Base-by-base conservation (phyloP, 192 early-diverging fungal species). In the Geosiphon pyriformis region DNA sequence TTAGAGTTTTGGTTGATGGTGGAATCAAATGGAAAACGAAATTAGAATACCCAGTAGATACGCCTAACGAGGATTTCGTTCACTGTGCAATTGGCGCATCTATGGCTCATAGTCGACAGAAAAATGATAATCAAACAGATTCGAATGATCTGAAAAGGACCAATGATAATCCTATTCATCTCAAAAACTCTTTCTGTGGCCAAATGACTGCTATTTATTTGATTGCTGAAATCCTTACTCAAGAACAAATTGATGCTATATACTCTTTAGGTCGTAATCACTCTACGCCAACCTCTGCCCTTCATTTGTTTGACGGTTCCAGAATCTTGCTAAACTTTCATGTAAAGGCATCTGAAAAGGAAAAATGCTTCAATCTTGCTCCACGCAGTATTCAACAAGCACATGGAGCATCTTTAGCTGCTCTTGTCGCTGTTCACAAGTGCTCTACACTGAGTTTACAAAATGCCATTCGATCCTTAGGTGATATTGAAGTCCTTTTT, bases 401-500 rank as follows among this genome's bases (percentile, higher is more conserved):
- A 26, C 23, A 42, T 25, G 22, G 32, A 10, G 10, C 52, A 23
- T 3, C 47, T 27, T 11, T 11, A 0, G 65, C 53, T 23, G 57
- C 53, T 48, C 50, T 67, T 50, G 33, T 49, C 32, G 52, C 25
- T 11, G 26, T 57, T 10, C 50, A 67, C 55, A 67, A 67, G 31
- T 57, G 65, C 29, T 48, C 65, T 3, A 67, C 65, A 17, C 42
- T 67, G n/a, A 67, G 54, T 57, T 30, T 67, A 12, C 53, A 53
- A 20, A 67, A 57, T 67, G 65, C 65, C 3, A 56, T 67, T 54
- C 52, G 49, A 20, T 67, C 18, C 18, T 48, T 67, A 48, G 65
- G 65, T n/a, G 65, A 67, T 56, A 22, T 67, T 8, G 65, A 67
- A 57, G 49, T 67, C 27, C 25, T 67, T 4, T 67, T 67, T 29